Evolutionary conservation across 192 early-diverging fungal genomes (phyloP).

Genomic region (Mortierella antarctica): DNA sequence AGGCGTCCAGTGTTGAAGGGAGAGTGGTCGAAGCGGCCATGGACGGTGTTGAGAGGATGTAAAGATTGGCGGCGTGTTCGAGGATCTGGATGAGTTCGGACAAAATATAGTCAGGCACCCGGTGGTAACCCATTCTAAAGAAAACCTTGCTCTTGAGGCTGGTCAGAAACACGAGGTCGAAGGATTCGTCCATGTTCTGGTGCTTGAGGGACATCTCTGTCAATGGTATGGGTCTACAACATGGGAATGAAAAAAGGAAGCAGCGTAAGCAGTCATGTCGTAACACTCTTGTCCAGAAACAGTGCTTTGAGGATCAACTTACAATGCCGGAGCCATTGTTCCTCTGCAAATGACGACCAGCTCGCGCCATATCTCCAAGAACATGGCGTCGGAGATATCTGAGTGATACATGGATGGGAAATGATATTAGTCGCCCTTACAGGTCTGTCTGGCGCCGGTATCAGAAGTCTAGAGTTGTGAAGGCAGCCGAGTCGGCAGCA

Average conservation of each 20-base stretch:
- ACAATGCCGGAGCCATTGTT: constrained; percentile 49
- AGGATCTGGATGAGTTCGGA: constrained; percentile 67
- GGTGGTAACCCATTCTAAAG: constrained; percentile 71
- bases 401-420: background rate
- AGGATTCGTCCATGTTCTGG: constrained; percentile 74
- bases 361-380: constrained; percentile 49
- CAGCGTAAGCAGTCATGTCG: background rate
- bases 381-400: constrained; percentile 37
- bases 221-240: constrained; percentile 27
- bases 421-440: background rate
- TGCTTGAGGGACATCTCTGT: constrained; percentile 66
- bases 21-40: background rate
- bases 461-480: background rate
- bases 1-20: too few species aligned
- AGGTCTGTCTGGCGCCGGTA: background rate
- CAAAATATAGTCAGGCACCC: constrained; percentile 69
- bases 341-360: constrained; percentile 37
- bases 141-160: constrained; percentile 74
- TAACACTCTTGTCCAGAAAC: background rate
- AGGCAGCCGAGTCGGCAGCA: background rate
- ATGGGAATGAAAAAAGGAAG: background rate
- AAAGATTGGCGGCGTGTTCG: constrained; percentile 56
- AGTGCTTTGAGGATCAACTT: background rate
- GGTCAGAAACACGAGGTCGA: constrained; percentile 76
- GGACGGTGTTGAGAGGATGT: constrained; percentile 58